Evolutionary conservation across 345 rosid genomes (phyloP).

Genomic region (Hypericum perforatum): DNA sequence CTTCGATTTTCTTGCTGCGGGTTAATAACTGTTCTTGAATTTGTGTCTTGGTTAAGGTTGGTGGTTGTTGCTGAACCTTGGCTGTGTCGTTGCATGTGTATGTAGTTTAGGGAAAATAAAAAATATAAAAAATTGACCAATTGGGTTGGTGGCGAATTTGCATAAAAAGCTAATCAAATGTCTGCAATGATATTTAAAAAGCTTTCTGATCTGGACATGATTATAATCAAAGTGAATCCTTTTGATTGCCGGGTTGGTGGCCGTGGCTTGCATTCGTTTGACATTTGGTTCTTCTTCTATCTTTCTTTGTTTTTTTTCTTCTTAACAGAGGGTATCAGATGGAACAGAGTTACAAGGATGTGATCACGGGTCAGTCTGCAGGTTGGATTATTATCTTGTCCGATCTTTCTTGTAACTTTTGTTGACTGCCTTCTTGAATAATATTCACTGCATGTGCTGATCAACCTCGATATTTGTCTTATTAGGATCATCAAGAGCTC

Average conservation of each 20-base stretch:
- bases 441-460: conserved; percentile 2
- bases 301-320: not conserved
- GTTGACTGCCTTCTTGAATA: not conserved
- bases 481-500: conserved; percentile 27
- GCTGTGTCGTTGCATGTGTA: too few relatives aligned
- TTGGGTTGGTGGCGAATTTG: too few relatives aligned
- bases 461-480: conserved; percentile 2
- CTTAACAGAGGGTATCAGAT: conserved; percentile 28
- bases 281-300: not conserved
- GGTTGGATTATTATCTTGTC: conserved; percentile 11
- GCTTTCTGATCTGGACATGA: too few relatives aligned
- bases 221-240: not conserved
- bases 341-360: conserved; percentile 35
- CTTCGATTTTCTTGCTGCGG: too few relatives aligned
- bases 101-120: too few relatives aligned
- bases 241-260: not conserved
- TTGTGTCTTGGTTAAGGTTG: too few relatives aligned
- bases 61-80: too few relatives aligned
- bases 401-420: too few relatives aligned
- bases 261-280: not conserved
- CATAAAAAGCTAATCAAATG: too few relatives aligned
- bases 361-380: conserved; percentile 18
- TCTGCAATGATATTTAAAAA: too few relatives aligned
- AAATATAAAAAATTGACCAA: too few relatives aligned
- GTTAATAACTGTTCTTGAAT: too few relatives aligned